Conservation (phyloP, 2,329 filamentous ascomycete genomes). For the Fusarium cyanostomum region DNA sequence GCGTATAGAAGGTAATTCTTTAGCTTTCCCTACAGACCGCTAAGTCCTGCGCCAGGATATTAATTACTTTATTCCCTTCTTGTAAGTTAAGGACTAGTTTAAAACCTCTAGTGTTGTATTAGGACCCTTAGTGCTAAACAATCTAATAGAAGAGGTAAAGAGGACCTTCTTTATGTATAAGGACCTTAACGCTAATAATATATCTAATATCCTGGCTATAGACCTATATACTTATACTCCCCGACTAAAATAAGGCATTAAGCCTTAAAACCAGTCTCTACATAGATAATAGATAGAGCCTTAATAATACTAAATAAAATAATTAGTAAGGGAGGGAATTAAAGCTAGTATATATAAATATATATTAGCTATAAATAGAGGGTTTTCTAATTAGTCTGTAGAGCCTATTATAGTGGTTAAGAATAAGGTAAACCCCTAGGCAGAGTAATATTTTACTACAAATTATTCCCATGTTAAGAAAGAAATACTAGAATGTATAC, state of each 20-base stretch:
- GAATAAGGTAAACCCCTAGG: neutral
- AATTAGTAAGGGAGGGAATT: neutral
- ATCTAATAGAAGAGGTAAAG: neutral
- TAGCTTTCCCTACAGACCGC: no score
- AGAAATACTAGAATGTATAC: neutral
- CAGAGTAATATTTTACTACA: neutral
- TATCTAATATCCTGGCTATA: neutral
- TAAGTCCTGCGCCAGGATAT: no score
- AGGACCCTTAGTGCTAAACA: neutral
- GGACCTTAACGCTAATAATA: neutral
- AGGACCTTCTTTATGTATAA: neutral
- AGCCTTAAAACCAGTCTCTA: neutral
- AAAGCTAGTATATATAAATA: neutral
- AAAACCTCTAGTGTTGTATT: neutral
- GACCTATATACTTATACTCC: neutral
- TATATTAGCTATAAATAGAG: neutral
- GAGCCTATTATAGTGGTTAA: neutral
- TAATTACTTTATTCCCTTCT: neutral
- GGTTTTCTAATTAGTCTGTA: neutral
- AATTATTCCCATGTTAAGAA: neutral
- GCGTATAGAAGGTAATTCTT: no score
- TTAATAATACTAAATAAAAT: neutral
- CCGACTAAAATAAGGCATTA: neutral
- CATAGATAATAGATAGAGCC: neutral
- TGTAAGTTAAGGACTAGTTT: neutral